Conservation (phyloP, 2,329 filamentous ascomycete species). For the Colletotrichum sp. region DNA sequence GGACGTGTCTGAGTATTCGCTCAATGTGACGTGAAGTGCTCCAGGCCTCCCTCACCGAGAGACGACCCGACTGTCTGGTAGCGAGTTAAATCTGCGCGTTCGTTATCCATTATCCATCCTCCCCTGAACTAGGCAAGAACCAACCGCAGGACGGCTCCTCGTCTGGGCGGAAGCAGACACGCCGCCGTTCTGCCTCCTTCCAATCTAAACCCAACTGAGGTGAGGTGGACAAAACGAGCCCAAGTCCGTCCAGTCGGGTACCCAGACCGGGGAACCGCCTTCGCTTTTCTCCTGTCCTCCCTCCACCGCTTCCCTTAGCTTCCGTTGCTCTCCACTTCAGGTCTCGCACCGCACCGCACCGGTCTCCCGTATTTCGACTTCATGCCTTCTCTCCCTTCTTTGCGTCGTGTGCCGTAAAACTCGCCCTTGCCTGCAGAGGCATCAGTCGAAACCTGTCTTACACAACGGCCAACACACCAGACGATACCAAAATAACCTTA, state of each 20-base stretch:
- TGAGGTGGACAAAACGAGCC: background rate
- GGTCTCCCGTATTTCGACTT: background rate
- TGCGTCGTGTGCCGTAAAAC: background rate
- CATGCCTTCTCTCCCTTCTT: background rate
- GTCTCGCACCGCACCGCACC: background rate
- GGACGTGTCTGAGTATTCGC: background rate
- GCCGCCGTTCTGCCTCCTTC: background rate
- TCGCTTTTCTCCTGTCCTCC: background rate
- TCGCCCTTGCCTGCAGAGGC: background rate
- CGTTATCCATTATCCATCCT: slow-evolving; percentile 9
- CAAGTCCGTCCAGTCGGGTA: background rate
- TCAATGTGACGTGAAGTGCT: slow-evolving; percentile 19
- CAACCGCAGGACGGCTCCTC: background rate
- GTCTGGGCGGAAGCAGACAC: background rate
- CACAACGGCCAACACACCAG: background rate
- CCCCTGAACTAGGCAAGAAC: background rate
- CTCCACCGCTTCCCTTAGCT: background rate
- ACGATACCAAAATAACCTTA: background rate
- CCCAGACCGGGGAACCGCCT: background rate
- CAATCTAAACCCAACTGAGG: slow-evolving; percentile 1
- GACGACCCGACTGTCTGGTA: slow-evolving; percentile 19
- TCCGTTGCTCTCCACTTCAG: background rate
- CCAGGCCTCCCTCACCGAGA: slow-evolving; percentile 25
- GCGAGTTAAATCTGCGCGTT: slow-evolving; percentile 24
- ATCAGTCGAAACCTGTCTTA: background rate